These are phyloP conservation scores for Auricularia sp. DNA, from an alignment of 768 basidiomycete species.

Conservation along the genomic window DNA sequence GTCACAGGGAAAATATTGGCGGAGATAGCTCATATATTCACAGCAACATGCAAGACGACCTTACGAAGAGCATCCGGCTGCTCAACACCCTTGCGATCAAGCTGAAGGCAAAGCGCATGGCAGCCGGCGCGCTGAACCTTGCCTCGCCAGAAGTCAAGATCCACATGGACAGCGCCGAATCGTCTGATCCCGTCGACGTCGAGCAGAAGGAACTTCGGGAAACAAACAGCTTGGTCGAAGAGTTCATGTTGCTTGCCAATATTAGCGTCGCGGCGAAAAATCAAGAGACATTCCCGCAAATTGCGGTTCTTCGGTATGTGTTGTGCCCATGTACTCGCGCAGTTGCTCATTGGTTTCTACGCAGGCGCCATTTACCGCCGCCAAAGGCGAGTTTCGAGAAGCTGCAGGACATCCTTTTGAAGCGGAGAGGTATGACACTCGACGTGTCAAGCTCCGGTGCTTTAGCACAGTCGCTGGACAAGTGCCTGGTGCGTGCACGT, in stretches of 20 bases:
- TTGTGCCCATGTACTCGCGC: neutral
- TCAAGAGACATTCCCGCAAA: slow-evolving; percentile 90
- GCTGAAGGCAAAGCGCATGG: slow-evolving; percentile 79
- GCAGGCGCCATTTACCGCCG: slow-evolving; percentile 82
- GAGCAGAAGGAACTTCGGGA: slow-evolving; percentile 89
- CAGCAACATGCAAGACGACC: slow-evolving; percentile 67
- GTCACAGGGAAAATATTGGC: slow-evolving; percentile 18
- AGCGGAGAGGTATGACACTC: slow-evolving; percentile 70
- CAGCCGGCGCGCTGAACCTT: slow-evolving; percentile 92
- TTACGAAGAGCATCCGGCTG: slow-evolving; percentile 79
- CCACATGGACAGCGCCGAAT: slow-evolving; percentile 85
- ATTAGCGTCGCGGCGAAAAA: slow-evolving; percentile 88
- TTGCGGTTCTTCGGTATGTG: slow-evolving; percentile 74
- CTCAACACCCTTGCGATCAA: slow-evolving; percentile 82
- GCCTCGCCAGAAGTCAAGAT: slow-evolving; percentile 99
- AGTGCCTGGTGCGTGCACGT: slow-evolving; percentile 57
- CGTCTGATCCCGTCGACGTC: slow-evolving; percentile 92
- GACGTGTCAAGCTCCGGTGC: slow-evolving; percentile 90
- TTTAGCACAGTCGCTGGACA: slow-evolving; percentile 78
- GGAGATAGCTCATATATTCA: neutral
- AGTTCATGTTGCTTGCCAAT: slow-evolving; percentile 98
- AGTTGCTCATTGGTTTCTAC: neutral
- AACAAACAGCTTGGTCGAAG: slow-evolving; percentile 95
- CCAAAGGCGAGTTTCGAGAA: slow-evolving; percentile 93
- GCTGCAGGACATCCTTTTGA: slow-evolving; percentile 81